Base-by-base conservation (phyloP, 805 yeast species). In the Blastobotrys americana region DNA sequence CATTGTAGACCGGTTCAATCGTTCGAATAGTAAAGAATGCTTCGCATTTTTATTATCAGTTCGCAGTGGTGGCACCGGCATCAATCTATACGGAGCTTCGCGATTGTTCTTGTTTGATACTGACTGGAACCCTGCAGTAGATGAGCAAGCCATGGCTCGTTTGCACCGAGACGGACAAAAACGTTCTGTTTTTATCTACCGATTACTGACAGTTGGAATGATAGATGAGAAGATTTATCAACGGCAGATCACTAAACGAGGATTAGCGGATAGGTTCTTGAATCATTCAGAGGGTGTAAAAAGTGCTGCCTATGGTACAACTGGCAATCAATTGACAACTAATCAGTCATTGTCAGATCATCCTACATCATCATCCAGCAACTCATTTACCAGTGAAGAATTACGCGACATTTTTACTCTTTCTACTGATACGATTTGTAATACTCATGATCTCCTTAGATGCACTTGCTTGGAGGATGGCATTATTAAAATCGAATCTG, bases 61-160 rank as follows among this genome's bases (percentile, higher is more conserved):
- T 0, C 86, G 88, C 60, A 80, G 95, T 3, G 98, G 98, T 3
- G 98, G 98, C 0, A 80, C 84, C 48, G 98, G 98, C 0, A 68
- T 93, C 35, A 93, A 93, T 57, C 67, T 93, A 27, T 74, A 85
- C 27, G 98, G 97, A 0, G 98, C 95, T 0, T 85, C 95, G 0
- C 66, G 97, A 21, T 65, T 93, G 34, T 72, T 93, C 3, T 65
- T 93, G 18, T 83, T 85, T 57, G 98, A 93, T 59, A 86, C 93
- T 51, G 97, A 93, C 58, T 93, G 98, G 98, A 93, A 93, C 52
- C 98, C 98, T 0, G 78, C 96, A 0, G 73, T 82, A 9, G 98
- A 93, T 58, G 61, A 84, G 27, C 98, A 93, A 61, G 95, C 97
- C 0, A 85, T 90, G 94, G 95, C 97, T 1, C 68, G 98, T 50